Conservation (phyloP, 73 alveolate species). For the Tetrahymena elliotti region DNA sequence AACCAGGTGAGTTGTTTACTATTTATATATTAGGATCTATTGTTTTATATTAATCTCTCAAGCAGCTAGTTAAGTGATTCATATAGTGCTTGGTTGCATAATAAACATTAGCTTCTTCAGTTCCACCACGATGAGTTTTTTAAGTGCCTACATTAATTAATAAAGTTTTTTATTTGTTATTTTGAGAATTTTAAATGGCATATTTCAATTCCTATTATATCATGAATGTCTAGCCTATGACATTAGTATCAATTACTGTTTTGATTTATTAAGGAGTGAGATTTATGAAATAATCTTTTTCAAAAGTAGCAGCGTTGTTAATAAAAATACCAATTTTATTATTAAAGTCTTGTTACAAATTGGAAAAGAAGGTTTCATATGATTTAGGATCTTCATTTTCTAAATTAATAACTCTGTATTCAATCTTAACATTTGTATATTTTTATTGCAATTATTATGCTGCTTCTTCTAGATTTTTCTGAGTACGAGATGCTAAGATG, state of each 20-base stretch:
- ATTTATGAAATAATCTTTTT: not conserved
- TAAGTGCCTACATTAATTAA: not conserved
- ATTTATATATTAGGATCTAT: not conserved
- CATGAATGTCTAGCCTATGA: not conserved
- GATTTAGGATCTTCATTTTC: not conserved
- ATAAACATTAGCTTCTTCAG: not conserved
- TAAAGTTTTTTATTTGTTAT: not conserved
- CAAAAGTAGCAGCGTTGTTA: not conserved
- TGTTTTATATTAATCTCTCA: not conserved
- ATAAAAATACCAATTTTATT: not conserved
- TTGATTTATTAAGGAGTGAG: not conserved
- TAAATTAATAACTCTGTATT: not conserved
- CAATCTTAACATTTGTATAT: not conserved
- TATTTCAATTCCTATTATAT: not conserved
- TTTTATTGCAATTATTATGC: not conserved
- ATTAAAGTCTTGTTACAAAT: not conserved
- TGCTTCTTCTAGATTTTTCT: not conserved
- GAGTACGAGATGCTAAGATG: conserved; percentile 11
- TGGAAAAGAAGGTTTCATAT: not conserved
- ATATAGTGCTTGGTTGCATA: not conserved
- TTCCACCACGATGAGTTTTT: not conserved
- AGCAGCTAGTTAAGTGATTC: not conserved
- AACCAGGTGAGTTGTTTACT: not conserved
- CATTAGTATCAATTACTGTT: not conserved
- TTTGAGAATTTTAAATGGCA: not conserved